A percentile compares a stretch with the other conserved stretches of the same genome.
Evolutionary conservation across 1,139 yeast genomes (phyloP).

Genomic region (Yamadazyma spencermartinsiae): DNA sequence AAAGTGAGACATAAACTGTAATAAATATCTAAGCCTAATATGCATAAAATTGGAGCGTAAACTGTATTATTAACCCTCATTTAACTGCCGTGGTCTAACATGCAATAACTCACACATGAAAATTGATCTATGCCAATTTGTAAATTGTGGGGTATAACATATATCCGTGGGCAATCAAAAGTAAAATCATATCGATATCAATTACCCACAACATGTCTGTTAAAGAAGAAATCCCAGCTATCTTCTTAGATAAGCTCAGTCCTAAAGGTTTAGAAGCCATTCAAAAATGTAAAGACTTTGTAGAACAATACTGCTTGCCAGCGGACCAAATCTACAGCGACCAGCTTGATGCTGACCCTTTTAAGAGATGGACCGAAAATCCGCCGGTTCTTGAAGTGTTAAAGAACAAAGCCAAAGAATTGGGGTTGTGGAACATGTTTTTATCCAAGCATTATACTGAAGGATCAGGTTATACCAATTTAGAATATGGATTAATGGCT

Average conservation of each 20-base stretch:
- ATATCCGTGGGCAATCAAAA: no score
- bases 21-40: not conserved
- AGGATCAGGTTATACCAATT: slow-evolving; percentile 64
- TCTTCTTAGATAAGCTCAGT: slow-evolving; percentile 44
- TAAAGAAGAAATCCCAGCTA: slow-evolving; percentile 45
- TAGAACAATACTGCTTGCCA: slow-evolving; percentile 61
- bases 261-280: slow-evolving; percentile 55
- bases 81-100: no score
- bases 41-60: no score
- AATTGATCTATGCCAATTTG: no score
- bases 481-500: slow-evolving; percentile 73
- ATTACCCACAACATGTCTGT: slow-evolving; percentile 11
- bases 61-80: no score
- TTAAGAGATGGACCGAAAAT: slow-evolving; percentile 47
- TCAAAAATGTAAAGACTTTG: slow-evolving; percentile 50
- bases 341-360: slow-evolving; percentile 43
- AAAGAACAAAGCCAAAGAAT: slow-evolving; percentile 53
- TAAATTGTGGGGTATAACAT: no score
- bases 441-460: slow-evolving; percentile 57
- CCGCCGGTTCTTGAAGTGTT: slow-evolving; percentile 56
- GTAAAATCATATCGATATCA: no score
- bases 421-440: slow-evolving; percentile 69
- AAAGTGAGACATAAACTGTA: not conserved
- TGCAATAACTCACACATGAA: no score
- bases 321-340: slow-evolving; percentile 48